Conservation (phyloP, 768 basidiomycete genomes). For the Roridomyces roridus region DNA sequence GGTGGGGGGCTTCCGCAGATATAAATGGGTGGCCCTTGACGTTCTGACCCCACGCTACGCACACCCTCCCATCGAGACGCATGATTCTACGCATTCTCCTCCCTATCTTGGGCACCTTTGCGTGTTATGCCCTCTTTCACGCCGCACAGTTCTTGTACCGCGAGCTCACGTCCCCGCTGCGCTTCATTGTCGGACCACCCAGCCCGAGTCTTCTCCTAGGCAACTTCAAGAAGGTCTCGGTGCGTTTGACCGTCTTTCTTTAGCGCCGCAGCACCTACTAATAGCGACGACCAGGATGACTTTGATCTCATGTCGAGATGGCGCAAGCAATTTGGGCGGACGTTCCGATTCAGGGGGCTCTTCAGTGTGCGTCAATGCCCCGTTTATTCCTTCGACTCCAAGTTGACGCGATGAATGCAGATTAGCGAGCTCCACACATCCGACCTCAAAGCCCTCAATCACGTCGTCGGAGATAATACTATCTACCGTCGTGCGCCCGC, state of each 20-base stretch:
- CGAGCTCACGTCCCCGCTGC: conserved; percentile 32
- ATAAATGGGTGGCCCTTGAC: too few species aligned
- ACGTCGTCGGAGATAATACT: not conserved
- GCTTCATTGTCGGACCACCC: conserved; percentile 40
- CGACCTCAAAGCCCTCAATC: not conserved
- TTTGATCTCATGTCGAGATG: not conserved
- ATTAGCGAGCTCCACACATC: conserved; percentile 3
- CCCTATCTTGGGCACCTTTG: conserved; percentile 1
- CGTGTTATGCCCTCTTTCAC: conserved; percentile 24
- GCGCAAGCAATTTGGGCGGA: not conserved
- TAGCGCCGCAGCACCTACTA: too few species aligned
- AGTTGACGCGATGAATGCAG: not conserved
- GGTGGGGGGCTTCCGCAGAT: too few species aligned
- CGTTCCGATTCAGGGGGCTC: not conserved
- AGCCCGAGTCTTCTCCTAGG: conserved; percentile 38
- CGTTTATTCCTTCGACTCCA: not conserved
- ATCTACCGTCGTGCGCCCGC: not conserved
- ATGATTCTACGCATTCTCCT: too few species aligned
- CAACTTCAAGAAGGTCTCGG: conserved; percentile 31
- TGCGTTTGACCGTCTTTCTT: too few species aligned
- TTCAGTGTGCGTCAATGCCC: not conserved
- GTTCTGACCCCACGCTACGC: too few species aligned
- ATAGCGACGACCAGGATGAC: conserved; percentile 5
- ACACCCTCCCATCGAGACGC: too few species aligned
- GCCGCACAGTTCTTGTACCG: conserved; percentile 12